phyloP scores from a whole-genome alignment of 257 asterid genomes.

The Anisodus tanguticus region DNA sequence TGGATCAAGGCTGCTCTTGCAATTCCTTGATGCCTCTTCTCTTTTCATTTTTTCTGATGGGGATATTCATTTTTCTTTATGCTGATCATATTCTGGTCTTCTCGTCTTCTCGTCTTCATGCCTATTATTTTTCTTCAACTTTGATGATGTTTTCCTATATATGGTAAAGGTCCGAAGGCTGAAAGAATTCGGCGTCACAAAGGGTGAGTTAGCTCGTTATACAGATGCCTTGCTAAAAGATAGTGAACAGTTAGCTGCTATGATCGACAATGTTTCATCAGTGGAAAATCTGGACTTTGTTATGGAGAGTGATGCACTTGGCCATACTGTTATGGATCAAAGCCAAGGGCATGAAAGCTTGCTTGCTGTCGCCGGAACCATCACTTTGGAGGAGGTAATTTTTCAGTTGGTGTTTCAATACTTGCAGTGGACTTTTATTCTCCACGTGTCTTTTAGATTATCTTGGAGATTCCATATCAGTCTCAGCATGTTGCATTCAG shows the following conservation, averaged over 20 bases:
- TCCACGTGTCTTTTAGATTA: constrained; percentile 13
- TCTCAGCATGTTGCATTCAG: neutral
- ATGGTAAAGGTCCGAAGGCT: constrained; percentile 86
- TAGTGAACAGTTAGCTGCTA: constrained; percentile 97
- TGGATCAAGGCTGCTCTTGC: constrained; percentile 22
- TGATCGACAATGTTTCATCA: constrained; percentile 96
- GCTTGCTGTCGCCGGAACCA: constrained; percentile 87
- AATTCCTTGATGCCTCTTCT: constrained; percentile 24
- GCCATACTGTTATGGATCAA: constrained; percentile 97
- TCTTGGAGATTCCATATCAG: constrained; percentile 17
- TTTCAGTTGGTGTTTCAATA: constrained; percentile 26
- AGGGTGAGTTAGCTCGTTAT: constrained; percentile 96
- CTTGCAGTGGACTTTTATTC: constrained; percentile 32
- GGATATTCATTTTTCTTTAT: constrained; percentile 22
- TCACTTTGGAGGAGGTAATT: constrained; percentile 91
- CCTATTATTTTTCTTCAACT: neutral
- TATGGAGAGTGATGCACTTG: constrained; percentile 99
- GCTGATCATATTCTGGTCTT: constrained; percentile 8
- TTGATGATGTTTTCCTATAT: constrained; percentile 29
- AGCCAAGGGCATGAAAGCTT: constrained; percentile 96
- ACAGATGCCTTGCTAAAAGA: constrained; percentile 92
- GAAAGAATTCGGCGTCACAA: constrained; percentile 96
- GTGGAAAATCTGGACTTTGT: constrained; percentile 96
- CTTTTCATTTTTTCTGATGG: constrained; percentile 15
- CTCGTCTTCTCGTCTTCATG: constrained; percentile 6